A percentile compares a stretch with the other conserved stretches of the same genome.
Evolutionary conservation across 441 rosid species (phyloP).

Genomic region (Capsella rubella): DNA sequence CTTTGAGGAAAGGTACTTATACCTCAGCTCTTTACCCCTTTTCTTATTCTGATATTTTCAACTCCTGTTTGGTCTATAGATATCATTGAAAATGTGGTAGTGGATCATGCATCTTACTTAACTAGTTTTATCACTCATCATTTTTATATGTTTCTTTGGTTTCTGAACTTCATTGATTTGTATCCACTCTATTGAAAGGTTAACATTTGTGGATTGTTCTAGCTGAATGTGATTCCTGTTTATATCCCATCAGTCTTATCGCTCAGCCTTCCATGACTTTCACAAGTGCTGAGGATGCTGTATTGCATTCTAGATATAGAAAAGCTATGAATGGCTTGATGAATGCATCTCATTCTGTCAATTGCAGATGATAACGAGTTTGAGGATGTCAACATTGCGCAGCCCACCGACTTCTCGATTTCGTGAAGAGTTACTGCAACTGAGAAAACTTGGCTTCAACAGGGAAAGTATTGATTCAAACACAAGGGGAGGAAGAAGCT

Average conservation of each 20-base stretch:
- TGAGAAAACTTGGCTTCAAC: slow-evolving; percentile 9
- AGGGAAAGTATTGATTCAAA: slow-evolving; percentile 7
- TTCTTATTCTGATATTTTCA: slow-evolving; percentile 3
- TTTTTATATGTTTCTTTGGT: slow-evolving; percentile 4
- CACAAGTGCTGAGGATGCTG: slow-evolving; percentile 7
- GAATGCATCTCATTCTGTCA: slow-evolving; percentile 4
- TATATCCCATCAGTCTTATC: background rate
- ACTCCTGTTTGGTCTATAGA: slow-evolving; percentile 5
- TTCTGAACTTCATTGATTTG: slow-evolving; percentile 9
- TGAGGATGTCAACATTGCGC: slow-evolving; percentile 74
- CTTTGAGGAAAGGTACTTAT: slow-evolving; percentile 76
- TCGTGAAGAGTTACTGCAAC: slow-evolving; percentile 54
- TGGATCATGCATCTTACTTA: slow-evolving; percentile 16
- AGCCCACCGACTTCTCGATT: slow-evolving; percentile 68
- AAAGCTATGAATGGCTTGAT: slow-evolving; percentile 15
- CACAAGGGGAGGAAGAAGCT: background rate
- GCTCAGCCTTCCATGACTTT: background rate
- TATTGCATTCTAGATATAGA: slow-evolving; percentile 13
- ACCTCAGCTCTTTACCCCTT: slow-evolving; percentile 36
- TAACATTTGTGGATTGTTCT: slow-evolving; percentile 15
- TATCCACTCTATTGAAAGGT: slow-evolving; percentile 1
- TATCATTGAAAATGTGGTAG: slow-evolving; percentile 11
- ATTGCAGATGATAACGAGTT: slow-evolving; percentile 77
- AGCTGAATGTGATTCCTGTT: slow-evolving; percentile 20
- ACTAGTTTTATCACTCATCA: slow-evolving; percentile 2